A percentile compares a stretch with the other conserved stretches of the same genome.
These are phyloP conservation scores for Fusarium sp. DNA, from an alignment of 2,329 filamentous ascomycete genomes.

Conservation along the genomic window DNA sequence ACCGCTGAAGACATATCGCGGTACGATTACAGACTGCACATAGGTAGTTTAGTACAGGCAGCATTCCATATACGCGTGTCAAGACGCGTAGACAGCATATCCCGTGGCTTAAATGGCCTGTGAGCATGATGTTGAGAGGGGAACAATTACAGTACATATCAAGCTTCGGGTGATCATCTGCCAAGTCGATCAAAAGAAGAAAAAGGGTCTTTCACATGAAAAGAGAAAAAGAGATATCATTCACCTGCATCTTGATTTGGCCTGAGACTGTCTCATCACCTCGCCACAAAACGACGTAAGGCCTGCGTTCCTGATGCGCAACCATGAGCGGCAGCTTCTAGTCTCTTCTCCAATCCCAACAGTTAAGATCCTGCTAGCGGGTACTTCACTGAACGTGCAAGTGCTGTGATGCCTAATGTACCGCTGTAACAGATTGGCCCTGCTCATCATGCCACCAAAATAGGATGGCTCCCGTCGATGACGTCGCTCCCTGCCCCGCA, in stretches of 20 bases:
- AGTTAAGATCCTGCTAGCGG: background rate
- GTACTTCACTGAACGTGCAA: conserved; percentile 13
- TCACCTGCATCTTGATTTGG: conserved; percentile 26
- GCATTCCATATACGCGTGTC: conserved; percentile 27
- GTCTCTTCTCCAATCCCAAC: conserved; percentile 25
- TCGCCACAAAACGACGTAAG: conserved; percentile 40
- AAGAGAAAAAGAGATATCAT: conserved; percentile 14
- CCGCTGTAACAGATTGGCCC: conserved; percentile 9
- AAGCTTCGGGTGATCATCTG: conserved; percentile 22
- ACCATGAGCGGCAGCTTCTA: conserved; percentile 27
- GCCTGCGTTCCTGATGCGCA: conserved; percentile 29
- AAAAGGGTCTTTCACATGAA: conserved; percentile 39
- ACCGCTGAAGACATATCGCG: background rate
- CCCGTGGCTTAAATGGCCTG: conserved; percentile 19
- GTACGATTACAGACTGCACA: background rate
- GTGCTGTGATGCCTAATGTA: background rate
- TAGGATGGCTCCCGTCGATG: conserved; percentile 38
- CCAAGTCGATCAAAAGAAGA: conserved; percentile 8
- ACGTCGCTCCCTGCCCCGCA: conserved; percentile 50
- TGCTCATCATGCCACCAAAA: conserved; percentile 42
- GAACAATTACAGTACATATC: conserved; percentile 1
- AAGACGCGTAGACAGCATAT: conserved; percentile 24
- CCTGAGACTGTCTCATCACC: conserved; percentile 37
- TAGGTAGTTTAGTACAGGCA: background rate
- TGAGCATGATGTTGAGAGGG: conserved; percentile 11